Evolutionary conservation across 1,284 basidiomycete genomes (phyloP).

Genomic region (Apiotrichum sp.): DNA sequence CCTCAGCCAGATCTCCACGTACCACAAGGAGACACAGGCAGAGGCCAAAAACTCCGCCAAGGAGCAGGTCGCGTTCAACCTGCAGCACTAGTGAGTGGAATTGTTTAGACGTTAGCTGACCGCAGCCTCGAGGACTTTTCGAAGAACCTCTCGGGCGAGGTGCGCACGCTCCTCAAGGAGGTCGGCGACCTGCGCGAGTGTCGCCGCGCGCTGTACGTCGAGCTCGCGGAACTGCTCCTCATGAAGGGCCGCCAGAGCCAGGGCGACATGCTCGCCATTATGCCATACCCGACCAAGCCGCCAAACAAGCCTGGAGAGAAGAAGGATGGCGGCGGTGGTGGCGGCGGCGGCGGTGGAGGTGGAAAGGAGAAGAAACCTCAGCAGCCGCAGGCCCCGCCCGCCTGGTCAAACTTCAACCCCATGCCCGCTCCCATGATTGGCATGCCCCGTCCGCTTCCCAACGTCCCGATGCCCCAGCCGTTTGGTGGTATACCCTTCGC

Average conservation of each 20-base stretch:
- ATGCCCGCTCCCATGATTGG: not conserved
- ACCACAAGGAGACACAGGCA: conserved; percentile 41
- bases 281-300: conserved; percentile 38
- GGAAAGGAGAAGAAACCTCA: conserved; percentile 4
- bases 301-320: conserved; percentile 28
- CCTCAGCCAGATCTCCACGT: conserved; percentile 43
- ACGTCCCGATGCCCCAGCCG: not conserved
- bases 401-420: conserved; percentile 9
- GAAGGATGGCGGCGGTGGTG: conserved; percentile 5
- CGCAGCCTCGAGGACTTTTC: conserved; percentile 44
- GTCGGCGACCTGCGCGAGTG: conserved; percentile 45
- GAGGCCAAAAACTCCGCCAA: conserved; percentile 37
- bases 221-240: conserved; percentile 42
- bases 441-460: not conserved
- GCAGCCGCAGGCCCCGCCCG: conserved; percentile 7
- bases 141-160: conserved; percentile 42
- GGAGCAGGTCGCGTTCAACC: conserved; percentile 47
- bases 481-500: conserved; percentile 1
- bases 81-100: conserved; percentile 21
- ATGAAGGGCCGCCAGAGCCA: conserved; percentile 45
- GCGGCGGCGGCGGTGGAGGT: too few relatives aligned
- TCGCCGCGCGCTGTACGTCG: conserved; percentile 44
- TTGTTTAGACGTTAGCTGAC: not conserved
- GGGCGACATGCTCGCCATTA: conserved; percentile 45
- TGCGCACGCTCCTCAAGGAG: conserved; percentile 43